Percentiles rank a stretch among this genome's conserved stretches.
These are phyloP conservation scores for Coniochaeta sp. DNA, from an alignment of 2,329 filamentous ascomycete genomes.

Conservation along the genomic window DNA sequence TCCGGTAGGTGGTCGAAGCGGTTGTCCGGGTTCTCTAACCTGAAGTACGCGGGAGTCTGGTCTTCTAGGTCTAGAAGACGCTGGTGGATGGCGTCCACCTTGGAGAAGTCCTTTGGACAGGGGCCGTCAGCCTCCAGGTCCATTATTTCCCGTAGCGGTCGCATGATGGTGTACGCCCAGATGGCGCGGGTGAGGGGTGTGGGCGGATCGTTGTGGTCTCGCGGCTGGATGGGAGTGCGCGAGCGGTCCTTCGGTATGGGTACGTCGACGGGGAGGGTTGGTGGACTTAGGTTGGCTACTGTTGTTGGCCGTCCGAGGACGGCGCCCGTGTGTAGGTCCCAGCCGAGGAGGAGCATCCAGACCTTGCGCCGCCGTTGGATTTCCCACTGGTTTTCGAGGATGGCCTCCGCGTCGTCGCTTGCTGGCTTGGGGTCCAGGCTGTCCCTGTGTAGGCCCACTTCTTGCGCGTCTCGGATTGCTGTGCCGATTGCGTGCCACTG, in stretches of 20 bases:
- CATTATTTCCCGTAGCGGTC: conserved; percentile 44
- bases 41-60: conserved; percentile 44
- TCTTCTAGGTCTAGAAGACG: conserved; percentile 40
- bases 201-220: conserved; percentile 45
- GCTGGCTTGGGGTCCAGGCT: conserved; percentile 42
- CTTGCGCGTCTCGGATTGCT: conserved; percentile 55
- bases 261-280: conserved; percentile 47
- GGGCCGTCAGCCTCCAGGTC: conserved; percentile 50
- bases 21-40: conserved; percentile 48
- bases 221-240: conserved; percentile 38
- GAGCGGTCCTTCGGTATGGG: conserved; percentile 38
- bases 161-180: conserved; percentile 40
- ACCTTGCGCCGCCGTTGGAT: conserved; percentile 48
- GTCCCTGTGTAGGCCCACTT: conserved; percentile 52
- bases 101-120: conserved; percentile 44
- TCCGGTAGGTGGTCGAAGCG: conserved; percentile 47
- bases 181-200: conserved; percentile 48
- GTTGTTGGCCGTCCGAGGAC: conserved; percentile 50
- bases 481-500: conserved; percentile 50
- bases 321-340: conserved; percentile 47
- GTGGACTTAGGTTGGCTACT: conserved; percentile 41
- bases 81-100: conserved; percentile 47
- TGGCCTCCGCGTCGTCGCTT: conserved; percentile 36
- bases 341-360: conserved; percentile 48
- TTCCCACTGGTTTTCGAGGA: conserved; percentile 51